Conservation (phyloP, 2,329 filamentous ascomycete genomes). For the Blastomyces percursus region DNA sequence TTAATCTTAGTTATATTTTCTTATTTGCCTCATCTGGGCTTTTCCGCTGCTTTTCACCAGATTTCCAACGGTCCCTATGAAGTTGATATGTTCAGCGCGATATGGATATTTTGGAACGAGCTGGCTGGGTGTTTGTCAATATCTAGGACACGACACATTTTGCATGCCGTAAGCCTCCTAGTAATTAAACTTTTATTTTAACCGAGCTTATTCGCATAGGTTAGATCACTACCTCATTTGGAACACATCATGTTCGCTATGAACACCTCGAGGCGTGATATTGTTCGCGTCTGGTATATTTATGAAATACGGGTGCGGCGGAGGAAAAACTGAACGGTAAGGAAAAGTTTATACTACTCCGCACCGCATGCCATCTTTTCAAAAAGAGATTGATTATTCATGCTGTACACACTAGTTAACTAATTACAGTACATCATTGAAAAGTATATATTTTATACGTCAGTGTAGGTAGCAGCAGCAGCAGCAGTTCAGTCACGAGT, state of each 20-base stretch:
- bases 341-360: too few species aligned
- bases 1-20: neutral
- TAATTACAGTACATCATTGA: too few species aligned
- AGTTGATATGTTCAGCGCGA: neutral
- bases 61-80: neutral
- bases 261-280: too few species aligned
- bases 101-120: neutral
- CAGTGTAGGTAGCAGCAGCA: too few species aligned
- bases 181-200: neutral
- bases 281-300: too few species aligned
- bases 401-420: too few species aligned
- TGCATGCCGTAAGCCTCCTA: neutral
- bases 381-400: too few species aligned
- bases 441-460: too few species aligned
- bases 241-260: neutral
- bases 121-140: neutral
- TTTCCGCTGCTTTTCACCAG: neutral
- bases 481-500: too few species aligned
- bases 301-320: too few species aligned
- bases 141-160: neutral
- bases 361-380: too few species aligned
- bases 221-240: neutral
- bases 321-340: too few species aligned
- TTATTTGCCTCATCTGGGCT: neutral
- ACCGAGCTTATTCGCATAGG: neutral